phyloP scores from a whole-genome alignment of 331 rosid genomes.

The Malus hybrid region DNA sequence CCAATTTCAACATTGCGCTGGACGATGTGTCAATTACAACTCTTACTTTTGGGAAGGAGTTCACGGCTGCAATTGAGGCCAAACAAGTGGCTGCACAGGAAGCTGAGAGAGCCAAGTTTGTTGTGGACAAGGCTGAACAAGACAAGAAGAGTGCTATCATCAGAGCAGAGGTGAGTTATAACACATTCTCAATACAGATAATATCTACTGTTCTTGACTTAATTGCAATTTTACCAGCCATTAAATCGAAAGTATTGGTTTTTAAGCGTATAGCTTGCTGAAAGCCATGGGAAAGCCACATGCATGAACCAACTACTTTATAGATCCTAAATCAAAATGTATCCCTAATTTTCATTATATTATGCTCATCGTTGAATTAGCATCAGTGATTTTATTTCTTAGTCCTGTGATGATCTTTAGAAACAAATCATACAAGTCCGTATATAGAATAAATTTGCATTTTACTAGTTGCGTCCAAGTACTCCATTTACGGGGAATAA shows the following conservation, averaged over 20 bases:
- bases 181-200: background rate
- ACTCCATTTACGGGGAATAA: background rate
- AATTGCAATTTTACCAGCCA: background rate
- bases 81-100: constrained; percentile 99
- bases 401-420: background rate
- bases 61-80: constrained; percentile 95
- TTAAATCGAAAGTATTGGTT: background rate
- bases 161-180: constrained; percentile 72
- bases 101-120: constrained; percentile 94
- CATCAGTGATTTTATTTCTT: background rate
- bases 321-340: background rate
- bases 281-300: background rate
- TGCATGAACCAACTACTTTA: background rate
- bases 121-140: constrained; percentile 94
- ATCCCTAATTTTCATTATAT: background rate
- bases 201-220: background rate
- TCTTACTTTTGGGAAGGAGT: constrained; percentile 86
- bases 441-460: background rate
- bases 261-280: background rate
- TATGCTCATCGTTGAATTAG: background rate
- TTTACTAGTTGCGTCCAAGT: background rate
- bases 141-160: constrained; percentile 88
- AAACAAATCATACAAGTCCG: background rate
- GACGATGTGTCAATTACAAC: constrained; percentile 89
- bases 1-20: constrained; percentile 74